Evolutionary conservation across 495 filamentous ascomycete species (phyloP).

Genomic region (Podospora pseudocomata): DNA sequence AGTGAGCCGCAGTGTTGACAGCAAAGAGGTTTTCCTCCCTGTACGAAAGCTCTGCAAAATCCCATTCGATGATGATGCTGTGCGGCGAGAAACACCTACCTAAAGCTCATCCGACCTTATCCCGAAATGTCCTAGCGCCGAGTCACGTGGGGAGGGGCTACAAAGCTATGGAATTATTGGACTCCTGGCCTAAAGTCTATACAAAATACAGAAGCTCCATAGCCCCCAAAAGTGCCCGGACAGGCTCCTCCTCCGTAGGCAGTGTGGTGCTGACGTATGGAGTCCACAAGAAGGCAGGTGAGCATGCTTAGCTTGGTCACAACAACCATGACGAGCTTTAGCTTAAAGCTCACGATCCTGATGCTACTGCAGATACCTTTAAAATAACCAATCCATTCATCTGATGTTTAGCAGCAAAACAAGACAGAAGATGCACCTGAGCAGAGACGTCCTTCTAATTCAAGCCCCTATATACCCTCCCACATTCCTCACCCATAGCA

Average conservation of each 20-base stretch:
- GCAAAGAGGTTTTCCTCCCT: background rate
- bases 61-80: constrained; percentile 11
- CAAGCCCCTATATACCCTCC: background rate
- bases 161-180: background rate
- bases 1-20: background rate
- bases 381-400: background rate
- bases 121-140: background rate
- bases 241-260: background rate
- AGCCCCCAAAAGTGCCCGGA: background rate
- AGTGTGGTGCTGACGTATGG: background rate
- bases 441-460: background rate
- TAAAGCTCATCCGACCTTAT: background rate
- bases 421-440: background rate
- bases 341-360: background rate
- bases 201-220: no score
- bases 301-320: no score
- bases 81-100: constrained; percentile 11
- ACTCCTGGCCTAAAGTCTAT: background rate
- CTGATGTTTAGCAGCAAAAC: background rate
- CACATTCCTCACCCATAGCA: background rate
- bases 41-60: constrained; percentile 1
- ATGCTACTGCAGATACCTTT: background rate
- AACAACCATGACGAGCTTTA: no score
- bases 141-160: constrained; percentile 5
- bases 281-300: background rate